Percentiles rank a stretch among this genome's conserved stretches.
phyloP scores from a whole-genome alignment of 345 rosid species.

The Rhodamnia rubescens region DNA sequence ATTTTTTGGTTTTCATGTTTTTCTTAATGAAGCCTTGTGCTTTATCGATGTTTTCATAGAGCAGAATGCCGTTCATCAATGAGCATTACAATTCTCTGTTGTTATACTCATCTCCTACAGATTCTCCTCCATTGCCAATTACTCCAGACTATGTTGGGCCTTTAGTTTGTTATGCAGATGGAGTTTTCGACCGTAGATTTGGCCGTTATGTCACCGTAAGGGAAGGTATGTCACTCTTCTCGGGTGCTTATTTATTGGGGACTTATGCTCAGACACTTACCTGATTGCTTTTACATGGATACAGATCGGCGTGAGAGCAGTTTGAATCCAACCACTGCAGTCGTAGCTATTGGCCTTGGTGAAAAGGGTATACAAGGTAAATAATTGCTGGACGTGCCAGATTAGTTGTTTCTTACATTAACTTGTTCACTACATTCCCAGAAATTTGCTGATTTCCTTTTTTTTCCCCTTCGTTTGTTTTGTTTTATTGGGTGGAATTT shows the following conservation, averaged over 20 bases:
- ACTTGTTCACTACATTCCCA: background rate
- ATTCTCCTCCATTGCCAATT: conserved; percentile 46
- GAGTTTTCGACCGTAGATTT: conserved; percentile 61
- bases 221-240: conserved; percentile 47
- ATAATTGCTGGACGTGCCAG: background rate
- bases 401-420: background rate
- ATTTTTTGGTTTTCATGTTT: background rate
- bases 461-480: background rate
- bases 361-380: conserved; percentile 45
- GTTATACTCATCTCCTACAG: conserved; percentile 15
- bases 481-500: background rate
- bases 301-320: conserved; percentile 55
- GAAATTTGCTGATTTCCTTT: background rate
- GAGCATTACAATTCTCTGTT: background rate
- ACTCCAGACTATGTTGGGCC: conserved; percentile 72
- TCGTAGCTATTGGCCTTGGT: conserved; percentile 37
- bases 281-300: conserved; percentile 1
- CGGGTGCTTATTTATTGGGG: background rate
- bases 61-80: background rate
- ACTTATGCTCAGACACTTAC: background rate
- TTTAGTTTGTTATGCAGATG: conserved; percentile 67
- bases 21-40: background rate
- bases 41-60: background rate
- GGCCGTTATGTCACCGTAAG: conserved; percentile 53
- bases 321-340: conserved; percentile 43